Evolutionary conservation across 352 stramenopile species (phyloP).

Genomic region (Pythium guiyangense): DNA sequence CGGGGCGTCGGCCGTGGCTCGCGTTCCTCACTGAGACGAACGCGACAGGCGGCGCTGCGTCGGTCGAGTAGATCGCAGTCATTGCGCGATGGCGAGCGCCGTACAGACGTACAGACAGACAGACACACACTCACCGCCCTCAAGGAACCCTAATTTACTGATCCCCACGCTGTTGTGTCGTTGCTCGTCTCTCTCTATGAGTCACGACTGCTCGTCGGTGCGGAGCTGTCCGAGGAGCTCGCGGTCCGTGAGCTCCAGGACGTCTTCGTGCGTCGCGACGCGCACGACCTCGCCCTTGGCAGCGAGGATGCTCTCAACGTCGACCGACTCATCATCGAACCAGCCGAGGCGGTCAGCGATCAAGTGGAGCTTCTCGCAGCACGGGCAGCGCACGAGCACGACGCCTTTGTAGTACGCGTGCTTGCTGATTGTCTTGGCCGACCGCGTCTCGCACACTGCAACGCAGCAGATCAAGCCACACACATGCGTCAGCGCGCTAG

Average conservation of each 20-base stretch:
- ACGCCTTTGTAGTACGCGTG: conserved; percentile 97
- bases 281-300: conserved; percentile 70
- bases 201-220: conserved; percentile 18
- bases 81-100: no score
- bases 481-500: background rate
- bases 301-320: conserved; percentile 86
- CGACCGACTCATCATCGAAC: conserved; percentile 89
- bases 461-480: background rate
- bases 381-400: conserved; percentile 96
- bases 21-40: conserved; percentile 54
- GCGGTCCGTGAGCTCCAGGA: conserved; percentile 78
- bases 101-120: background rate
- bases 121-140: background rate
- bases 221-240: conserved; percentile 52
- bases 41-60: conserved; percentile 11
- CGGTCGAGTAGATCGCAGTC: no score
- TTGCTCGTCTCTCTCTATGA: background rate
- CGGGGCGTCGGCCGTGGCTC: conserved; percentile 70
- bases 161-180: conserved; percentile 3
- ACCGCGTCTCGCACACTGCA: conserved; percentile 94
- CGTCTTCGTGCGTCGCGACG: conserved; percentile 70
- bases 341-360: conserved; percentile 94
- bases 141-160: conserved; percentile 19
- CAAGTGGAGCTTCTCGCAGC: conserved; percentile 98
- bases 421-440: conserved; percentile 97